phyloP scores from a whole-genome alignment of 495 filamentous ascomycete genomes.

The Podospora didyma region DNA sequence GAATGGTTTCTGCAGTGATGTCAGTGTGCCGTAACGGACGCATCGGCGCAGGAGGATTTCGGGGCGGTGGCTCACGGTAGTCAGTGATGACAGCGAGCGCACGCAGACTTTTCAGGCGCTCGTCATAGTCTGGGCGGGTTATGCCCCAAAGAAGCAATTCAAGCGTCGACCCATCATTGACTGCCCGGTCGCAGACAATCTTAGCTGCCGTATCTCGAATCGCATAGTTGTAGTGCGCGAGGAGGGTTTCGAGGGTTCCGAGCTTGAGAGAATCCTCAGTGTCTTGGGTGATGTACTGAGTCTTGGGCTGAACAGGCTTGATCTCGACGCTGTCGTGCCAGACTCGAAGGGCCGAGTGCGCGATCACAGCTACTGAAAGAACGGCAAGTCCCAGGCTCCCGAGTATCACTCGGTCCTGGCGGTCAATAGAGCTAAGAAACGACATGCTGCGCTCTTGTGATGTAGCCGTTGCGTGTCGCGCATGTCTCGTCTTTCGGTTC shows the following conservation, averaged over 20 bases:
- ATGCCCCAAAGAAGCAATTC: constrained; percentile 46
- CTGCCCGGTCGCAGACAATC: constrained; percentile 49
- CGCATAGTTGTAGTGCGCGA: constrained; percentile 48
- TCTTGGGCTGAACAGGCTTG: constrained; percentile 45
- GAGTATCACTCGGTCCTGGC: constrained; percentile 42
- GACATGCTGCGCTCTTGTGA: constrained; percentile 21
- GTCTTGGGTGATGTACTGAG: constrained; percentile 57
- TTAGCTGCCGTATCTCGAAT: constrained; percentile 50
- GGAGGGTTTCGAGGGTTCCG: constrained; percentile 46
- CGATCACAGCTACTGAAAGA: constrained; percentile 29
- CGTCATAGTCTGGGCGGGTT: constrained; percentile 46
- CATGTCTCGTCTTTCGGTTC: neutral
- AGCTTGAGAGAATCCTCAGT: constrained; percentile 52
- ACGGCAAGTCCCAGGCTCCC: constrained; percentile 36
- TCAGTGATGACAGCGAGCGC: constrained; percentile 38
- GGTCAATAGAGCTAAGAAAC: constrained; percentile 27
- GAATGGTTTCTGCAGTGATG: constrained; percentile 19
- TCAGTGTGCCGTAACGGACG: neutral
- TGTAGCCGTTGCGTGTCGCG: neutral
- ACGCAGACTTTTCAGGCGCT: constrained; percentile 45
- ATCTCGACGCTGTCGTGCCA: constrained; percentile 47
- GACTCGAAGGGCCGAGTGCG: constrained; percentile 36
- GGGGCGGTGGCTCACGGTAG: constrained; percentile 19
- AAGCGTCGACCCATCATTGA: constrained; percentile 40
- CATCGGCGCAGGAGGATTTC: neutral